Evolutionary conservation across 1,284 basidiomycete species (phyloP), one percentile per base, ranked within the genome.

Genomic region (Afroboletus lepidellus): DNA sequence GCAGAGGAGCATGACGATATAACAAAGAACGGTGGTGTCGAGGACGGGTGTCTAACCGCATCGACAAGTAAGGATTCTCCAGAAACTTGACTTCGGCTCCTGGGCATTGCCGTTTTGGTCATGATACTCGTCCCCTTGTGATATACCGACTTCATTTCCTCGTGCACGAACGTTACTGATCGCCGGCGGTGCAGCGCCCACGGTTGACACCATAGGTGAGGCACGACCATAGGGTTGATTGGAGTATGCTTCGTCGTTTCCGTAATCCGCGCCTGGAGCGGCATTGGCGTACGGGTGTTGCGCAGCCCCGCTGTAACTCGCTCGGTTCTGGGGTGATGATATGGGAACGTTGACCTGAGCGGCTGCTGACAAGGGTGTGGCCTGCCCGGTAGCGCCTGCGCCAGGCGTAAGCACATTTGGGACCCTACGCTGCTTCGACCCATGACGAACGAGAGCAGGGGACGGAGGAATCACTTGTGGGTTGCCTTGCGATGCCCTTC

Each of bases 271-370:
- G 16, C 77, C 79, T 16, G 74, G 65, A 41, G 59, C 66, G 5
- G 76, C 77, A 53, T 74, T 82, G 29, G 84, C 87, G 58, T 88
- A 90, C 13, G 85, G 87, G 64, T 88, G 69, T 29, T 64, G 87
- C 49, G 80, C 77, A 24, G 70, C 62, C 50, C 72, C 72, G 18
- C 60, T 71, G 53, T 76, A 75, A 58, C 70, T 76, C 16, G 60
- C 75, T 70, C 71, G 70, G 54, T 72, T 81, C 54, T 71, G 77
- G 36, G 78, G 72, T 47, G 76, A 73, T 30, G 79, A 78, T 55
- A 87, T 73, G 11, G 87, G 79, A 20, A 90, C 80, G 58, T 85
- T 84, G 54, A 87, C 77, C 60, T 90, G 85, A 25, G 87, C 88
- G 55, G 83, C 83, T 34, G 81, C 81, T 44, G 87, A 88, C 60